Base-by-base conservation (phyloP, 2,329 filamentous ascomycete species). In the Aspergillus persii region DNA sequence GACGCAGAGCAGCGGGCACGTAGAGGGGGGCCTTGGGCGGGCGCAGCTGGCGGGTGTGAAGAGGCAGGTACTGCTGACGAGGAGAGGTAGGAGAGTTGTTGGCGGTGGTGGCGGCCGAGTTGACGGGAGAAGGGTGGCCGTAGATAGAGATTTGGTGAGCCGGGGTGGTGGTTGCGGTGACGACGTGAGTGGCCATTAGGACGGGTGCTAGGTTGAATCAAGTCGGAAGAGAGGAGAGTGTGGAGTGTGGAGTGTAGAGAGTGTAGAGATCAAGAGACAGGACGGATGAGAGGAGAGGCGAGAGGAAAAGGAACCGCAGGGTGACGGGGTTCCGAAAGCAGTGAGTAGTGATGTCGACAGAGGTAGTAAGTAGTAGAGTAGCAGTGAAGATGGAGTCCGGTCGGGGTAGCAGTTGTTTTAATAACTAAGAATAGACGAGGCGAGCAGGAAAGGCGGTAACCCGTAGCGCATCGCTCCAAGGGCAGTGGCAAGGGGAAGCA, bases 1-100 rank as follows among this genome's bases (percentile, higher is more conserved):
- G 85, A 56, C 86, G 80, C 62, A 88, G 76, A 7, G 83, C 86
- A 9, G 86, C 86, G 27, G 86, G 86, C 26, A 87, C 82, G 69
- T 88, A 88, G 54, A 87, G 78, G 33, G 86, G 85, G 26, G 81
- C 80, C 71, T 86, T 86, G 52, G 81, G 81, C 26, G 83, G 84
- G 57, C 84, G 83, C 59, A 87, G 74, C 73, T 87, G 84, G 61
- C 82, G 82, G 27, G 79, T 79, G 61, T 83, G 81, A 50, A 78
- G 63, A 2, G 75, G 76, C 8, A 77, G 67, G 53, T 70, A 71
- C 60, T 75, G 70, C 15, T 71, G 69, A 27, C 78, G 78, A 51
- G 83, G 82, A 6, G 82, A 81, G 18, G 80, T 80, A 26, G 83
- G 83, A 31, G 83, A 84, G 62, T 81, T 77, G 72, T 84, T 83